A percentile compares a stretch with the other conserved stretches of the same genome.
phyloP scores from a whole-genome alignment of 192 early-diverging fungal species.

The Backusella tuberculispora region DNA sequence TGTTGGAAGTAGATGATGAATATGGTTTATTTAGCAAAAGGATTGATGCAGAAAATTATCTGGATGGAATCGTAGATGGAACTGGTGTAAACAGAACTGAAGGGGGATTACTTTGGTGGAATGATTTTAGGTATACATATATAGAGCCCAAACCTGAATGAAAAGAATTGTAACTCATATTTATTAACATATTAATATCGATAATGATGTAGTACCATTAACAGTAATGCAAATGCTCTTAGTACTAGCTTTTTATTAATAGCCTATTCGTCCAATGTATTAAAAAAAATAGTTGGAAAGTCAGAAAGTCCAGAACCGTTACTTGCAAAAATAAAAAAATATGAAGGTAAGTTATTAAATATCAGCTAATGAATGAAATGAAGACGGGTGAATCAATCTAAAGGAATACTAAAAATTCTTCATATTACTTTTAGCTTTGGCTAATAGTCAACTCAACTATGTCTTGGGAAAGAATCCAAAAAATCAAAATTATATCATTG shows the following conservation, averaged over 20 bases:
- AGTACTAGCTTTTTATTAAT: conserved; percentile 25
- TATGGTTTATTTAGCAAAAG: conserved; percentile 27
- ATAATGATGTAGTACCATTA: not conserved
- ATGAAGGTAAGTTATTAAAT: not conserved
- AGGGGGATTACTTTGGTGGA: conserved; percentile 43
- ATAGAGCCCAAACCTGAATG: not conserved
- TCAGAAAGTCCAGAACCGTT: conserved; percentile 16
- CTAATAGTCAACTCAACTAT: conserved; percentile 50
- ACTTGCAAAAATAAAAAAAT: conserved; percentile 20
- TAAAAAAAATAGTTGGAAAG: conserved; percentile 33
- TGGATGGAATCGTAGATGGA: conserved; percentile 31
- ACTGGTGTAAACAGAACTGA: conserved; percentile 34
- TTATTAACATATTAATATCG: not conserved
- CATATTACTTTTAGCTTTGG: conserved; percentile 16
- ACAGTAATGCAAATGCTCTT: conserved; percentile 8
- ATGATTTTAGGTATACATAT: conserved; percentile 32
- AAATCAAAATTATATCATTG: conserved; percentile 48
- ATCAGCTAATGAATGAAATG: not conserved
- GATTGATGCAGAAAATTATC: conserved; percentile 33
- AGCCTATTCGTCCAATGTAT: conserved; percentile 31
- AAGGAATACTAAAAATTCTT: not conserved
- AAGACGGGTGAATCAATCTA: not conserved
- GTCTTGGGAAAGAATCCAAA: conserved; percentile 54
- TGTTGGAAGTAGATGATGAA: conserved; percentile 23
- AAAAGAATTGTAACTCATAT: not conserved